Percentiles rank a stretch among this genome's conserved stretches.
phyloP scores from a whole-genome alignment of 768 basidiomycete species.

The Leccinum subtestaceum region DNA sequence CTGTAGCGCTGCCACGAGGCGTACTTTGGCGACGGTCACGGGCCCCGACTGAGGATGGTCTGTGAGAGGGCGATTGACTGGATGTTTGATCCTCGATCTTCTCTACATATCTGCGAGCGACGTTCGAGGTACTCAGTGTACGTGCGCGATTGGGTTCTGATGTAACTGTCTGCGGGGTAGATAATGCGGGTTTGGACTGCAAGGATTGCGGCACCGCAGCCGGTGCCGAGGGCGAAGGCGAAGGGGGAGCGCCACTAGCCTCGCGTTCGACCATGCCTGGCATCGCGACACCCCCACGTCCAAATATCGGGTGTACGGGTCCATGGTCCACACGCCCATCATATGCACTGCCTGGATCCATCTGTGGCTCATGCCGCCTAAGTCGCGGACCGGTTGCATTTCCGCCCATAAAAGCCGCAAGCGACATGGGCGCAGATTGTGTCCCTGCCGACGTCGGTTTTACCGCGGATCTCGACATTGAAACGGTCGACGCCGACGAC shows the following conservation, averaged over 20 bases:
- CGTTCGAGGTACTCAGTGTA: slow-evolving; percentile 35
- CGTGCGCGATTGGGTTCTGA: slow-evolving; percentile 26
- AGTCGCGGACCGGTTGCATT: slow-evolving; percentile 71
- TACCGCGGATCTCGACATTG: slow-evolving; percentile 14
- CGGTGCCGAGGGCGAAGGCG: slow-evolving; percentile 7
- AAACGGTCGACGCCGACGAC: background rate
- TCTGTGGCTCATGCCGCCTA: slow-evolving; percentile 69
- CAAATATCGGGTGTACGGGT: slow-evolving; percentile 72
- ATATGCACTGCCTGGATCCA: slow-evolving; percentile 63
- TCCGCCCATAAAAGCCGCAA: slow-evolving; percentile 82
- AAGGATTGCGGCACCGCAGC: slow-evolving; percentile 3
- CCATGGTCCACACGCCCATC: slow-evolving; percentile 54
- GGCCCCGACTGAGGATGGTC: slow-evolving; percentile 21
- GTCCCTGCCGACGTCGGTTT: slow-evolving; percentile 9
- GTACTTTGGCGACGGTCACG: slow-evolving; percentile 55
- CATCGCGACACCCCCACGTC: slow-evolving; percentile 71
- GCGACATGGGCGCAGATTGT: slow-evolving; percentile 56
- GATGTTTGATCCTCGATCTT: slow-evolving; percentile 38
- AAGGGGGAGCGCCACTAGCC: slow-evolving; percentile 1
- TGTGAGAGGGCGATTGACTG: slow-evolving; percentile 33
- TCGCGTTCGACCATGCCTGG: slow-evolving; percentile 54
- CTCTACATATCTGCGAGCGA: slow-evolving; percentile 35
- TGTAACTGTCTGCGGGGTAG: slow-evolving; percentile 5
- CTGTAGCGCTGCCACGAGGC: slow-evolving; percentile 28
- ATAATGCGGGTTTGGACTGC: background rate